Percentiles rank a stretch among this genome's conserved stretches.
phyloP scores from a whole-genome alignment of 148 eudicot genomes.

The Camellia lanceoleosa region DNA sequence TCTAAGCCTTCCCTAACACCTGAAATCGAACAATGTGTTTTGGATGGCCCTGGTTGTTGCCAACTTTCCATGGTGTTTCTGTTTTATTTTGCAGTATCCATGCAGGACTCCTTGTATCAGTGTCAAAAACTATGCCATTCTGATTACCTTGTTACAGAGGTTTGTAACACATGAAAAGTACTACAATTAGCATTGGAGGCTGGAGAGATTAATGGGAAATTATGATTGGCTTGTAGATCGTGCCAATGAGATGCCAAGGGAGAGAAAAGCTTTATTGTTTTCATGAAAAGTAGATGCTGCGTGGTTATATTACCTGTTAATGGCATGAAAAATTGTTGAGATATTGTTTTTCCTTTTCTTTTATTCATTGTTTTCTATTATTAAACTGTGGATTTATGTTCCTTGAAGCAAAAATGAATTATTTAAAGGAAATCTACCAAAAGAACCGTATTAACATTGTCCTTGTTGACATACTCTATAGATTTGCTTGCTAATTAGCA shows the following conservation, averaged over 20 bases:
- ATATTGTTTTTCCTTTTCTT: not conserved
- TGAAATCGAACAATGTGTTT: not conserved
- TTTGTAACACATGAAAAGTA: too few species aligned
- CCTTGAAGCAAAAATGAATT: not conserved
- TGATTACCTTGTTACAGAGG: not conserved
- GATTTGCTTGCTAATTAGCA: not conserved
- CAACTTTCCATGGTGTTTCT: not conserved
- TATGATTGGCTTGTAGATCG: not conserved
- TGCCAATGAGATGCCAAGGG: not conserved
- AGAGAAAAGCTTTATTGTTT: not conserved
- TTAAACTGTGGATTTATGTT: not conserved
- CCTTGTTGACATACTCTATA: not conserved
- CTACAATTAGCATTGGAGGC: too few species aligned
- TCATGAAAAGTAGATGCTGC: not conserved
- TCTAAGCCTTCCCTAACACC: not conserved
- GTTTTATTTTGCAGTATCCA: too few species aligned
- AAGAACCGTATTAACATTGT: not conserved
- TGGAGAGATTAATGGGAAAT: too few species aligned
- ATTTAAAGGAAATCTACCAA: not conserved
- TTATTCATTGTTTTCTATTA: not conserved
- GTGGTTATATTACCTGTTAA: not conserved
- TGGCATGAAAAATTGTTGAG: not conserved
- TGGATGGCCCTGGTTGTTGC: not conserved
- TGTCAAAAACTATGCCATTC: too few species aligned
- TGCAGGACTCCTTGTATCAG: too few species aligned